Evolutionary conservation across 2,329 filamentous ascomycete species (phyloP), one percentile per base, ranked within the genome.

Genomic region (Beauveria brongniartii): DNA sequence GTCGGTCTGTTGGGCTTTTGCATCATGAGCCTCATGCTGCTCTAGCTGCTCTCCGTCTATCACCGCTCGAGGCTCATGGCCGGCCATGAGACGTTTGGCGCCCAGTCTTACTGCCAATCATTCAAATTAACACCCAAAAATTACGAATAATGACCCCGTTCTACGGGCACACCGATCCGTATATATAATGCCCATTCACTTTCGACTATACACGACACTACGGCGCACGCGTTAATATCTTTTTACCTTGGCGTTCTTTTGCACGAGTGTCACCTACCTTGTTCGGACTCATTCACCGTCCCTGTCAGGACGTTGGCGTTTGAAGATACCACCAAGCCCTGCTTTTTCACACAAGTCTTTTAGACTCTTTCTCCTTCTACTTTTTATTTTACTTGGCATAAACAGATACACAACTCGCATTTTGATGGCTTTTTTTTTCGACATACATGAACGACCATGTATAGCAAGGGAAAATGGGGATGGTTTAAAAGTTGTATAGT

Each of bases 1-100:
- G 69, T 64, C 47, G 72, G 72, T 40, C 65, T 74, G n/a, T 59
- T 75, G 61, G 72, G 70, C 41, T 74, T 74, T 62, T 71, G 71
- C 64, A 71, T 73, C 65, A 69, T 74, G 67, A 69, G 72, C 20
- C 64, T 75, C 54, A 68, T 73, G 64, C 67, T 74, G 65, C 53
- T 74, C 60, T 74, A 68, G 64, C 6, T 57, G 55, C 61, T 47
- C 37, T 24, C 37, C 6, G 5, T 22, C 4, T 24, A 8, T n/a
- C 18, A 47, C n/a, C n/a, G n/a, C 26, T 22, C 34, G 22, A 10
- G n/a, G 43, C 46, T 61, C 54, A 26, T 62, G 47, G 60, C 60
- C 48, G 54, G 60, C 60, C 60, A 62, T 53, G 54, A 55, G 43
- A 55, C 47, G 41, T 55, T 61, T 48, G 51, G 51, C 51, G 43